A percentile compares a stretch with the other conserved stretches of the same genome.
These are phyloP conservation scores for Monosporozyma solicola DNA, from an alignment of 805 yeast species.

Conservation along the genomic window DNA sequence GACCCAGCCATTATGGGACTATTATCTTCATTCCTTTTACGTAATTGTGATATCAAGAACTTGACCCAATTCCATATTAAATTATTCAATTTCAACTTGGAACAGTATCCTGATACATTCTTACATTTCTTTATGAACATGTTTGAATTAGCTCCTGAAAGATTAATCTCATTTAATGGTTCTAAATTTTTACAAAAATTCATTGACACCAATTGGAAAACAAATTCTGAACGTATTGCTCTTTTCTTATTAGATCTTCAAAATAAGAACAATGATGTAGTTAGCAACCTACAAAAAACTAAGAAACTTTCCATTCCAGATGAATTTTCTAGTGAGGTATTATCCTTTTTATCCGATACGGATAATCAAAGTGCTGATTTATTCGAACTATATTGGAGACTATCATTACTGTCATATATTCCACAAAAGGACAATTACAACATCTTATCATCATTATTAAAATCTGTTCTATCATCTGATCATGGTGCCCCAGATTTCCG, in stretches of 20 bases:
- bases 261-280: conserved; percentile 1
- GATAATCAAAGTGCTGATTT: conserved; percentile 8
- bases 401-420: conserved; percentile 35
- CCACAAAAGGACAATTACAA: conserved; percentile 19
- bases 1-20: conserved; percentile 32
- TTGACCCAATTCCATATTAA: conserved; percentile 40
- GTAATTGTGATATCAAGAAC: conserved; percentile 44
- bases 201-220: conserved; percentile 37
- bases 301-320: conserved; percentile 28
- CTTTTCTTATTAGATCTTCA: conserved; percentile 35
- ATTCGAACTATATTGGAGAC: conserved; percentile 45
- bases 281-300: conserved; percentile 24
- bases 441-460: conserved; percentile 3
- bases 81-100: conserved; percentile 35
- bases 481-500: conserved; percentile 20
- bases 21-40: conserved; percentile 40
- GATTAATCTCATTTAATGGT: conserved; percentile 36
- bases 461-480: neutral
- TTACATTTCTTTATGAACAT: conserved; percentile 34
- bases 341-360: conserved; percentile 2
- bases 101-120: conserved; percentile 38
- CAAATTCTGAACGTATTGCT: conserved; percentile 31
- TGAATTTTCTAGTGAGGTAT: conserved; percentile 11
- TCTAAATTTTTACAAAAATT: conserved; percentile 40
- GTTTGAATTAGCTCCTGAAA: conserved; percentile 35